Base-by-base conservation (phyloP, 768 basidiomycete species). In the Lactarius tabidus region DNA sequence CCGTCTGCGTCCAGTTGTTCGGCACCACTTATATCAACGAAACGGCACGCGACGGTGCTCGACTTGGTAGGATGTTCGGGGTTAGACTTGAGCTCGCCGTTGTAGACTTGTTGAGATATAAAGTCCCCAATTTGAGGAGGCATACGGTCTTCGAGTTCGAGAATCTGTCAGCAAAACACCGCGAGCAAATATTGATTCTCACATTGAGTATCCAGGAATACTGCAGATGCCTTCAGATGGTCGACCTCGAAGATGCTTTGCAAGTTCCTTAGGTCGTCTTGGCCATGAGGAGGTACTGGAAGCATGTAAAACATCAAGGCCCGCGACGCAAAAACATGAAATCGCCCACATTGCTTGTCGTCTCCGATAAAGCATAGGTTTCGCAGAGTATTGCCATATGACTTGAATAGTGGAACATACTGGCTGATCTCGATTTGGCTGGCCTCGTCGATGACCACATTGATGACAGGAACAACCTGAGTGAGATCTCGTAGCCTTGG, bases 171-270 rank as follows among this genome's bases (percentile, higher is more conserved):
- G 62, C 68, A 33, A 73, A 29, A 31, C 33, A 63, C 60, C 12
- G 43, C 33, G 26, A 41, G 39, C 35, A 29, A 17, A n/a, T 57
- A 8, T 62, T 5, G 63, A 26, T 48, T 73, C 84, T 71, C 72
- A 91, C 92, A 93, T 75, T 93, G 91, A 1, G 81, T 91, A 67
- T 91, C 78, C 41, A 93, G 77, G 67, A 93, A 85, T 3, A 83
- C 65, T 3, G 80, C 77, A 28, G 77, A 70, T 12, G 76, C 72
- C 6, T 74, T 71, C 3, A 94, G 77, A 71, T 93, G 88, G 0
- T 75, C 55, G 20, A 89, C 71, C 66, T 93, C 91, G 83, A 93
- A 93, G 12, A 93, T 83, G 69, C 90, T 91, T 66, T 88, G 79
- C 15, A 93, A 78, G 1, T 81, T 82, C 63, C 80, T 73, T 43